A percentile compares a stretch with the other conserved stretches of the same genome.
phyloP scores from a whole-genome alignment of 148 eudicot species.

The Rhododendron henanense region DNA sequence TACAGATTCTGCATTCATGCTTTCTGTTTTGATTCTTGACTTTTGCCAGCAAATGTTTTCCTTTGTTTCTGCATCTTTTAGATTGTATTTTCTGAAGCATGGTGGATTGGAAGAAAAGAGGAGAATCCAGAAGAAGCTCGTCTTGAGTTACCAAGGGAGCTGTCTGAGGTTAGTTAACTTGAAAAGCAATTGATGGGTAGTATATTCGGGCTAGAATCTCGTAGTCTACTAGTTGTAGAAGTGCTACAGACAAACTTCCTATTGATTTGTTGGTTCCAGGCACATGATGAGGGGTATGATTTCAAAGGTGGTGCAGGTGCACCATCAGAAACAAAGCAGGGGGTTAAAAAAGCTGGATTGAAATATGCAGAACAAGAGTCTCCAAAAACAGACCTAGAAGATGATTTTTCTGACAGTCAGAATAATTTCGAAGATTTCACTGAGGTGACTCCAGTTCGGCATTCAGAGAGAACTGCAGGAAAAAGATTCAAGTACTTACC shows the following conservation, averaged over 20 bases:
- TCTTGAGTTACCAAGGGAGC: conserved; percentile 67
- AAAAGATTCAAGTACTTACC: conserved; percentile 61
- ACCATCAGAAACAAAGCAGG: conserved; percentile 32
- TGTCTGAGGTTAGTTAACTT: conserved; percentile 50
- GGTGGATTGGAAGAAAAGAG: conserved; percentile 87
- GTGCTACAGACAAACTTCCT: conserved; percentile 3
- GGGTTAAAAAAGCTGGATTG: conserved; percentile 21
- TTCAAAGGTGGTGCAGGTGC: conserved; percentile 87
- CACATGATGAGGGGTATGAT: conserved; percentile 42
- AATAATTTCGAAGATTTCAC: conserved; percentile 22
- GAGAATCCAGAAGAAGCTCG: conserved; percentile 82
- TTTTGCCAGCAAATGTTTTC: background rate
- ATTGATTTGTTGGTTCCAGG: conserved; percentile 35
- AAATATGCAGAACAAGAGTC: conserved; percentile 33
- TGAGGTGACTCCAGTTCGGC: conserved; percentile 61
- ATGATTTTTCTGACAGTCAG: conserved; percentile 40
- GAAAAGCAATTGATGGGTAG: background rate
- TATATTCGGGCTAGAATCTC: background rate
- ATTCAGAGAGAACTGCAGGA: conserved; percentile 78
- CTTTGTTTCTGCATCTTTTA: conserved; percentile 25
- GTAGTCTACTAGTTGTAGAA: background rate
- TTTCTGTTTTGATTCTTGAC: conserved; percentile 9
- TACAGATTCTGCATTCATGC: background rate
- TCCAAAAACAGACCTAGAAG: conserved; percentile 39
- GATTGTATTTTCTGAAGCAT: conserved; percentile 96